phyloP scores from a whole-genome alignment of 305 asterid genomes.

The Caryopteris hybrid region DNA sequence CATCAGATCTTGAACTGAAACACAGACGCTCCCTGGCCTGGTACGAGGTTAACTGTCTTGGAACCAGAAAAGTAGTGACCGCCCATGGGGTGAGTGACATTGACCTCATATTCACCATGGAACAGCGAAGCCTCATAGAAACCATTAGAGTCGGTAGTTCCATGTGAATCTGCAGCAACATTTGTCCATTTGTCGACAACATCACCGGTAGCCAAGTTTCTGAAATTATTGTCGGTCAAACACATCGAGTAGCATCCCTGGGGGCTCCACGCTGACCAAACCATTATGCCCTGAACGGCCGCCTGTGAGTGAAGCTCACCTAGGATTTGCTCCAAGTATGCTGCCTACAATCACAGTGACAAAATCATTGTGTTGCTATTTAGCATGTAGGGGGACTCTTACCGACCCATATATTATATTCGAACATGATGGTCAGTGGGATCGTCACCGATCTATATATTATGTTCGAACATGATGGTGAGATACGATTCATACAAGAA shows the following conservation, averaged over 20 bases:
- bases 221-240: conserved; percentile 63
- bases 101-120: conserved; percentile 55
- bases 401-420: too few species aligned
- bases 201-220: conserved; percentile 25
- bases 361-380: too few species aligned
- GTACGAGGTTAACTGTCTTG: conserved; percentile 10
- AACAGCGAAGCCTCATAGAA: conserved; percentile 39
- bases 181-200: conserved; percentile 10
- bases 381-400: too few species aligned
- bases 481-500: too few species aligned
- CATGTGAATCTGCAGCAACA: conserved; percentile 12
- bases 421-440: too few species aligned
- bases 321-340: conserved; percentile 36
- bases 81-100: conserved; percentile 19
- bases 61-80: background rate
- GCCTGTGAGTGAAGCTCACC: conserved; percentile 41
- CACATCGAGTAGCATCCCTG: conserved; percentile 63
- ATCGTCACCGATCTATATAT: too few species aligned
- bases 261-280: conserved; percentile 58
- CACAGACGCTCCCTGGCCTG: background rate
- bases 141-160: conserved; percentile 44
- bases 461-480: too few species aligned
- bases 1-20: background rate
- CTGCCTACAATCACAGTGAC: conserved; percentile 32
- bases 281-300: conserved; percentile 35